These are phyloP conservation scores for Rhodotorula sp. DNA, from an alignment of 1,284 basidiomycete species.

Conservation along the genomic window DNA sequence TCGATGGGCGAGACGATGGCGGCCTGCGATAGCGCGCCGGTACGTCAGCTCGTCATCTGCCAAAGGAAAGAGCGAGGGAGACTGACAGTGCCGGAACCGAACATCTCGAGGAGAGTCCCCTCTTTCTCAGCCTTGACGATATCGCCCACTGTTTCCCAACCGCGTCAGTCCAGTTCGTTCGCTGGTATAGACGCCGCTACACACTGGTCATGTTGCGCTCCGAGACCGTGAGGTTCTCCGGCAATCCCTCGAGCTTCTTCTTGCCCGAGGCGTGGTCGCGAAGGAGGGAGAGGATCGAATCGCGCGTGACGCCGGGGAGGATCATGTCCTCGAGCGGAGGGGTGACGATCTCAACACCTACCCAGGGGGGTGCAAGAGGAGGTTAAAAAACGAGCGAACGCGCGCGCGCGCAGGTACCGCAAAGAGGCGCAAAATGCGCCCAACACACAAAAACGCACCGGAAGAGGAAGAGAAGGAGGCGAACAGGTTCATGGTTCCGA, in stretches of 20 bases:
- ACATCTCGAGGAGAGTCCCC: constrained; percentile 86
- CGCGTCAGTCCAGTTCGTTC: neutral
- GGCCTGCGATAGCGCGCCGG: constrained; percentile 51
- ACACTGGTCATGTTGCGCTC: constrained; percentile 77
- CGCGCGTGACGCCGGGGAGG: constrained; percentile 89
- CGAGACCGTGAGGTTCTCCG: constrained; percentile 67
- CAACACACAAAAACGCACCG: constrained; percentile 22
- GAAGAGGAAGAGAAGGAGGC: constrained; percentile 78
- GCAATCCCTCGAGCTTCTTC: constrained; percentile 60
- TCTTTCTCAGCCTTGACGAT: constrained; percentile 69
- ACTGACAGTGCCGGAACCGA: constrained; percentile 74
- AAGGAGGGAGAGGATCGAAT: constrained; percentile 75
- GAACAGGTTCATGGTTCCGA: constrained; percentile 97
- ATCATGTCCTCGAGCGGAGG: constrained; percentile 95
- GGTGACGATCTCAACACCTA: constrained; percentile 74
- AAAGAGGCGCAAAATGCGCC: neutral
- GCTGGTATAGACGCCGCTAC: neutral
- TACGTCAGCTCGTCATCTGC: neutral
- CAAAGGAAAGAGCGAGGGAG: neutral
- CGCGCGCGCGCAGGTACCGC: too few species aligned
- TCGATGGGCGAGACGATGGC: constrained; percentile 54
- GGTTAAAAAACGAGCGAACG: too few species aligned
- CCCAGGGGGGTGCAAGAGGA: too few species aligned
- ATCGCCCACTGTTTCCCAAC: constrained; percentile 61
- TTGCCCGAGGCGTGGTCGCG: constrained; percentile 65